Conservation (phyloP, 352 stramenopile species). For the Aphanomyces stellatus region DNA sequence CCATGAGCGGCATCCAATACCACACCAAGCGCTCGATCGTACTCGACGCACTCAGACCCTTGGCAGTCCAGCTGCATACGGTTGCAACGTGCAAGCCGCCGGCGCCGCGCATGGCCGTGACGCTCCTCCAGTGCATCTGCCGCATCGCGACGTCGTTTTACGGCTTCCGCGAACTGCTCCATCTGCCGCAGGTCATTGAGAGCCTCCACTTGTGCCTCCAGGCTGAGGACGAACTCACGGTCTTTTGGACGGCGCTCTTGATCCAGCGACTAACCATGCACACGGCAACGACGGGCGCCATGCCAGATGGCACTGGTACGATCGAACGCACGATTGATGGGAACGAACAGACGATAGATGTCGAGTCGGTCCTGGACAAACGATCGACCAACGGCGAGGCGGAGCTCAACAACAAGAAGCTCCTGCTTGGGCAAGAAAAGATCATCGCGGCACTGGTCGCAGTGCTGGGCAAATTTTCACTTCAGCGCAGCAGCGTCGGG, state of each 20-base stretch:
- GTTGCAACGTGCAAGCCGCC: conserved; percentile 59
- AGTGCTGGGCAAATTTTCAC: conserved; percentile 46
- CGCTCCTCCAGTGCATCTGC: conserved; percentile 74
- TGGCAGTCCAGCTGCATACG: conserved; percentile 74
- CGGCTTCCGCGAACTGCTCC: conserved; percentile 73
- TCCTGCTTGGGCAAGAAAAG: conserved; percentile 65
- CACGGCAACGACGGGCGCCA: not conserved
- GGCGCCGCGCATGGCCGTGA: conserved; percentile 51
- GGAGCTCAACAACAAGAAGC: conserved; percentile 62
- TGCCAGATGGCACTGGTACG: not conserved
- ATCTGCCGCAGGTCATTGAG: conserved; percentile 67
- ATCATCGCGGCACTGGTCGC: conserved; percentile 52
- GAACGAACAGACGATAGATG: not conserved
- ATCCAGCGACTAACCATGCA: conserved; percentile 56
- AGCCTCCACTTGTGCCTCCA: conserved; percentile 65
- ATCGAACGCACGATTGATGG: not conserved
- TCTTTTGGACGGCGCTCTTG: conserved; percentile 80
- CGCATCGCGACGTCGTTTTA: conserved; percentile 81
- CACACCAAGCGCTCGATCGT: conserved; percentile 75
- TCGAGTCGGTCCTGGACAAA: conserved; percentile 9
- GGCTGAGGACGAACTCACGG: conserved; percentile 74
- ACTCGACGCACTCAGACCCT: conserved; percentile 58
- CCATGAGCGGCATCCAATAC: conserved; percentile 72
- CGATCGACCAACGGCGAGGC: conserved; percentile 33
- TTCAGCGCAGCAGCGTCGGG: conserved; percentile 31